phyloP scores from a whole-genome alignment of 257 asterid genomes.

The Plectranthus barbatus region DNA sequence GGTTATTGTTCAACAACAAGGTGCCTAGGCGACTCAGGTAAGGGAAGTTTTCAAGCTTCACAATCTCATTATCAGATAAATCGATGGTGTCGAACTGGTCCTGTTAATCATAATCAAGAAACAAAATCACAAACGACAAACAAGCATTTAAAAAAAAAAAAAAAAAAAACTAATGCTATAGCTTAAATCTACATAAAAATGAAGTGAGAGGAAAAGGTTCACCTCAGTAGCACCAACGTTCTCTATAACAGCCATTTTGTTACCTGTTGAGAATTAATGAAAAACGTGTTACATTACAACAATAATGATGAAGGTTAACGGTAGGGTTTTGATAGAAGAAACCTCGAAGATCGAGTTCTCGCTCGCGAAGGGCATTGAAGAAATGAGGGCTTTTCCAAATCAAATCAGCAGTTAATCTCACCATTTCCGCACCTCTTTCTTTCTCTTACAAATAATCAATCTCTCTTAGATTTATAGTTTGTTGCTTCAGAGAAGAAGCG shows the following conservation, averaged over 20 bases:
- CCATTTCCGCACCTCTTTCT: conserved; percentile 27
- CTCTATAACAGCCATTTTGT: conserved; percentile 87
- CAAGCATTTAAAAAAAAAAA: neutral
- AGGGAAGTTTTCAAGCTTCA: conserved; percentile 92
- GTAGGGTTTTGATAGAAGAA: conserved; percentile 24
- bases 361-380: conserved; percentile 91
- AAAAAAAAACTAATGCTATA: no score
- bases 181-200: neutral
- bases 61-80: conserved; percentile 97
- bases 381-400: conserved; percentile 95
- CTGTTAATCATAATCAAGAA: conserved; percentile 34
- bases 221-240: conserved; percentile 99
- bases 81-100: conserved; percentile 97
- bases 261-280: conserved; percentile 38
- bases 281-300: neutral
- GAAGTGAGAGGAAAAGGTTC: neutral
- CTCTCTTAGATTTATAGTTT: neutral
- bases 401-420: conserved; percentile 82
- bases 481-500: neutral
- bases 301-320: neutral
- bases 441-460: neutral
- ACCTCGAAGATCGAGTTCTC: conserved; percentile 97
- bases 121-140: neutral
- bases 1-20: conserved; percentile 82
- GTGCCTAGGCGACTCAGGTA: conserved; percentile 78